These are phyloP conservation scores for Penicillium angulare DNA, from an alignment of 495 filamentous ascomycete genomes.

Conservation along the genomic window DNA sequence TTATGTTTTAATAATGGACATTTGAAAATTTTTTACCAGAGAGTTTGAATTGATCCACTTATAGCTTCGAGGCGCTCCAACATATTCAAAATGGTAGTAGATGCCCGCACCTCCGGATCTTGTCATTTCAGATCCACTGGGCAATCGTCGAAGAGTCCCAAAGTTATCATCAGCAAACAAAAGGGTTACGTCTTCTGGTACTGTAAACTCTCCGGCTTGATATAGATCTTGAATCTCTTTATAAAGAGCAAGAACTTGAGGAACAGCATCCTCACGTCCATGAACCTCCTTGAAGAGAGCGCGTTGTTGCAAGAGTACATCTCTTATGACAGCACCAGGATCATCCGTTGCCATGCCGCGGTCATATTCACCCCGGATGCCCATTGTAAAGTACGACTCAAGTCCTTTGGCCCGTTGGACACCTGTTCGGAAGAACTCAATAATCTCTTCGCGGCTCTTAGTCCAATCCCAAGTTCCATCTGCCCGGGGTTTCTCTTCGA, in stretches of 20 bases:
- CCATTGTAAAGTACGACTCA: constrained; percentile 65
- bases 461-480: constrained; percentile 65
- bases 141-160: constrained; percentile 66
- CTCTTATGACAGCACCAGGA: constrained; percentile 56
- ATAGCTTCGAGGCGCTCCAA: constrained; percentile 27
- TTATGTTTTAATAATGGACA: too few relatives aligned
- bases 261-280: constrained; percentile 53
- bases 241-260: constrained; percentile 72
- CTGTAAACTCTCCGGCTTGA: constrained; percentile 55
- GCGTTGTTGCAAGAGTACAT: constrained; percentile 58
- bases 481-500: constrained; percentile 50
- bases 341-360: constrained; percentile 55
- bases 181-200: constrained; percentile 72
- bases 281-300: constrained; percentile 55
- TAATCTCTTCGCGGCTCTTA: constrained; percentile 62
- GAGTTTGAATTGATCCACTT: constrained; percentile 34
- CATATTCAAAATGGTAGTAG: constrained; percentile 73
- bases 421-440: constrained; percentile 65
- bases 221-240: constrained; percentile 71
- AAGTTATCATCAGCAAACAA: constrained; percentile 78
- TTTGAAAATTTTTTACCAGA: constrained; percentile 5
- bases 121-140: constrained; percentile 57
- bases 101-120: constrained; percentile 64
- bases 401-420: constrained; percentile 62
- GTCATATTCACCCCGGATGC: constrained; percentile 72